Evolutionary conservation across 148 eudicot species (phyloP).

Genomic region (Rhododendron molle): DNA sequence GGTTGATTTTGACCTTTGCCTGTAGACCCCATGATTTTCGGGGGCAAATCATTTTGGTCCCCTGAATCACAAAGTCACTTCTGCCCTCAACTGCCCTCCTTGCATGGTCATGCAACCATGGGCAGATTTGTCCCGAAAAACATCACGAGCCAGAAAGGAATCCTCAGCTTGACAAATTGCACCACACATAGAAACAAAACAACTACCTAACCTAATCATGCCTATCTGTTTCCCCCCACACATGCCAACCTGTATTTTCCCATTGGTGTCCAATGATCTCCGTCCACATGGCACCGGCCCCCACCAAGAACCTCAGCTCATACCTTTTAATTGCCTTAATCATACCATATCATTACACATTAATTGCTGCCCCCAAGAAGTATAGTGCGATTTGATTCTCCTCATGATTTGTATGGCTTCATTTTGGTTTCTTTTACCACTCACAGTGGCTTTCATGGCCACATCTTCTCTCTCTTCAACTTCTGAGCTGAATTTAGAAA

Average conservation of each 20-base stretch:
- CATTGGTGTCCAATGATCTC: constrained; percentile 5
- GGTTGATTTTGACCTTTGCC: constrained; percentile 3
- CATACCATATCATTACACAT: constrained; percentile 10
- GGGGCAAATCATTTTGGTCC: background rate
- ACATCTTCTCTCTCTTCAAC: constrained; percentile 4
- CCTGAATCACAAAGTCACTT: constrained; percentile 1
- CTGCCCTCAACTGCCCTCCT: background rate
- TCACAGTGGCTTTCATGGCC: constrained; percentile 14
- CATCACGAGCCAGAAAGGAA: constrained; percentile 1
- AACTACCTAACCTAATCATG: constrained; percentile 2
- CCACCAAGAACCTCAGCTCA: background rate
- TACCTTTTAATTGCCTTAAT: constrained; percentile 10
- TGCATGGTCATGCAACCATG: background rate
- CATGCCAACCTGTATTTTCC: constrained; percentile 19
- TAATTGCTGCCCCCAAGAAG: constrained; percentile 2
- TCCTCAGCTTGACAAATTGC: constrained; percentile 4
- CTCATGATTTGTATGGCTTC: constrained; percentile 18
- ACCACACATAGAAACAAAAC: constrained; percentile 7
- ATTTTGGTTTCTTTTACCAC: constrained; percentile 9
- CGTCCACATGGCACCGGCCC: background rate
- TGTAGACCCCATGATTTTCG: background rate
- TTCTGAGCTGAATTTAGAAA: constrained; percentile 1
- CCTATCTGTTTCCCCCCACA: background rate
- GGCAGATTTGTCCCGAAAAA: background rate
- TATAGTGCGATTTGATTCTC: background rate